Evolutionary conservation across 75 land plant genomes (phyloP), one percentile per base, ranked within the genome.

Genomic region (Pinus tabuliformis): DNA sequence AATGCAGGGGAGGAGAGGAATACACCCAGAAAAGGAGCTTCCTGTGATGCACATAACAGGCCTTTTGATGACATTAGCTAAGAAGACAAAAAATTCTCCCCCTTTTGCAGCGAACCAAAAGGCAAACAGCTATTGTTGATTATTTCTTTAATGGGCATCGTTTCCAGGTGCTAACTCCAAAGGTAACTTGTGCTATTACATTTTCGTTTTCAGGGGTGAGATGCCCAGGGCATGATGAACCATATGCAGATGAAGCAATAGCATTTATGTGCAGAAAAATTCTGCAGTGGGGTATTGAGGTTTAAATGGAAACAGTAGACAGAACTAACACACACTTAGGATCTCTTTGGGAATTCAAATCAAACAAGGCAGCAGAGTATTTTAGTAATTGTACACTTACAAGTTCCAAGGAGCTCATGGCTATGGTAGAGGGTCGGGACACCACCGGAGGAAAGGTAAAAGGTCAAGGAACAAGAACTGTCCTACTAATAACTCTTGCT

Each of bases 231-330:
- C 89, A 96, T 70, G 92, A 85, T 56, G 99, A 97, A 75, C 94
- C 91, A 18, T 97, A 78, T 79, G 90, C 98, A 77, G 96, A 97
- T 42, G 98, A 97, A 58, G 98, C 99, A 5, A 86, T 97, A 62
- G 88, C 94, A 58, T 86, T 97, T 42, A 97, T 97, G 99, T 81
- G 99, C 77, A 70, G 94, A 37, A 91, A 89, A 78, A 91, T 95
- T 52, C 77, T 91, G 72, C 99, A 97, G 81, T 81, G 94, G 70
- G 96, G 93, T 86, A 98, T 97, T n/a, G 99, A 97, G 96, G 99
- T 95, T 81, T 96, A 95, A 75, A 87, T 97, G 21, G 99, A 95
- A 78, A 87, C 94, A 21, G 94, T 88, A 75, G 99, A 97, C 76
- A 90, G 90, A 78, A 91, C 93, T 37, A 98, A 98, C 60, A 95